phyloP scores from a whole-genome alignment of 345 rosid species.

The Acer saccharum region DNA sequence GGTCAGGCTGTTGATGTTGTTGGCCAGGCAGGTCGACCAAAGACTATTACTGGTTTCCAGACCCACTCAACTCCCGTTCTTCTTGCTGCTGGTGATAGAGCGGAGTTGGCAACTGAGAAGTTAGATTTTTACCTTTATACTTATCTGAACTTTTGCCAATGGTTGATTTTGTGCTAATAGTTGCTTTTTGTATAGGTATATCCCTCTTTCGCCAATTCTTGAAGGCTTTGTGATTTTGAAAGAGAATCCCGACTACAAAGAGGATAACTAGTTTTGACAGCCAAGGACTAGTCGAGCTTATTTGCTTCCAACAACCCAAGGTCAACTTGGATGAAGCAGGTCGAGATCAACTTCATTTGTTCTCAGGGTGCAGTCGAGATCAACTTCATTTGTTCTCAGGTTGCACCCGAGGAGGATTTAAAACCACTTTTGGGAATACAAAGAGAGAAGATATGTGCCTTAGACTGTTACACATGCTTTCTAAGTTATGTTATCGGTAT shows the following conservation, averaged over 20 bases:
- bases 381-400: background rate
- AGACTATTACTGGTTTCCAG: conserved; percentile 95
- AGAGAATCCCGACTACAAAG: conserved; percentile 80
- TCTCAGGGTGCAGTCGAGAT: background rate
- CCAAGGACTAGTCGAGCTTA: background rate
- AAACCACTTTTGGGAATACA: background rate
- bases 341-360: background rate
- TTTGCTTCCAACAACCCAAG: background rate
- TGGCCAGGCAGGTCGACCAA: conserved; percentile 96
- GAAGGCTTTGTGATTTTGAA: conserved; percentile 91
- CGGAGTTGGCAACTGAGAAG: conserved; percentile 96
- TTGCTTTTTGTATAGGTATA: conserved; percentile 49
- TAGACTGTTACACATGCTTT: background rate
- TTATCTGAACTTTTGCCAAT: background rate
- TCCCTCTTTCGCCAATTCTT: conserved; percentile 84
- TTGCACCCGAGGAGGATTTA: background rate
- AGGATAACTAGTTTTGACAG: conserved; percentile 41
- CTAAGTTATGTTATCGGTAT: background rate
- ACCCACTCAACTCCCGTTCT: conserved; percentile 96
- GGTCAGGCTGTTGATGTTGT: conserved; percentile 99
- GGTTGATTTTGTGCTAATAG: background rate
- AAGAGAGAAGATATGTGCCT: conserved; percentile 4
- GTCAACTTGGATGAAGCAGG: background rate
- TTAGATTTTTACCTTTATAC: conserved; percentile 30
- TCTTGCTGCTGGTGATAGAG: conserved; percentile 92